These are phyloP conservation scores for Dictyostelium intermedium DNA, from an alignment of 78 protist genomes.

Conservation along the genomic window DNA sequence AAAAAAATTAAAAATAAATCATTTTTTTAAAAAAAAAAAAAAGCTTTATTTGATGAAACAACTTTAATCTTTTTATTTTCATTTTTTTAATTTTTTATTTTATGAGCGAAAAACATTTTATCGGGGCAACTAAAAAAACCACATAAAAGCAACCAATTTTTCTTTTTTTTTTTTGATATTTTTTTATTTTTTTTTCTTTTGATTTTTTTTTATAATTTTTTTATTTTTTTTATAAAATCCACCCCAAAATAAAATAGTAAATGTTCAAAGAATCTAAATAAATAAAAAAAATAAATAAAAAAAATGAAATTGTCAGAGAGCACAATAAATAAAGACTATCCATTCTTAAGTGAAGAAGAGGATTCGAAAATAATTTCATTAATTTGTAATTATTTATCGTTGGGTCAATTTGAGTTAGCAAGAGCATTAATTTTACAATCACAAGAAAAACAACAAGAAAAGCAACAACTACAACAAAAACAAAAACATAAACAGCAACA, in stretches of 20 bases:
- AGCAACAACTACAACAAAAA: background rate
- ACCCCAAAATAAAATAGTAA: no score
- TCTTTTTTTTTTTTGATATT: no score
- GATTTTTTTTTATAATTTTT: background rate
- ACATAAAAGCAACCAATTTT: no score
- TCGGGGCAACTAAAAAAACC: background rate
- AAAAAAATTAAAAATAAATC: no score
- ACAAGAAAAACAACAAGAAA: background rate
- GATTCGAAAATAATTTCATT: conserved; percentile 53
- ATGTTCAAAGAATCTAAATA: background rate
- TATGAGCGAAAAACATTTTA: no score
- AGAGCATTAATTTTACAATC: conserved; percentile 51
- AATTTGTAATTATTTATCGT: conserved; percentile 66
- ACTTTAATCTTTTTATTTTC: no score
- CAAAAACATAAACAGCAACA: background rate
- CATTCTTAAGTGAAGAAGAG: conserved; percentile 60
- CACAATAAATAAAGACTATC: background rate
- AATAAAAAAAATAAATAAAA: background rate
- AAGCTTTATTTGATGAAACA: no score
- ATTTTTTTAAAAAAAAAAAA: no score
- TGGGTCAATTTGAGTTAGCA: conserved; percentile 73
- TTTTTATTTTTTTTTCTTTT: background rate
- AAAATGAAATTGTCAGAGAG: background rate
- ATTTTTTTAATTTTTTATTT: no score
- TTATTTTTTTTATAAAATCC: background rate